Conservation (phyloP, 371 early-diverging fungal genomes). For the Mucor circinelloides region DNA sequence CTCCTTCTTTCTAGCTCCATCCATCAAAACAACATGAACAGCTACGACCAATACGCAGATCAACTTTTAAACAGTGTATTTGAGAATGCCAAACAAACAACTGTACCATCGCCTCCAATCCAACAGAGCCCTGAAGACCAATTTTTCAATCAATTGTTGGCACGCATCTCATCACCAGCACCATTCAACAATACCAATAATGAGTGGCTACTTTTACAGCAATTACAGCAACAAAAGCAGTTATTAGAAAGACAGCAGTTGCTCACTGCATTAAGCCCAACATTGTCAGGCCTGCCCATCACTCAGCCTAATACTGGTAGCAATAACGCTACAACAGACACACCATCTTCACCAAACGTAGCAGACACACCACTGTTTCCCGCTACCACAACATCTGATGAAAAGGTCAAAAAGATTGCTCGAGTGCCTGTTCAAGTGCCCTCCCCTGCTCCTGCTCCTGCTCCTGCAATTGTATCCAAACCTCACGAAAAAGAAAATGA, state of each 20-base stretch:
- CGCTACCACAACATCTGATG: neutral
- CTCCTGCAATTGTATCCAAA: neutral
- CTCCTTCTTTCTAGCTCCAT: neutral
- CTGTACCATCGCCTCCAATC: neutral
- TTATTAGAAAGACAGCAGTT: constrained; percentile 5
- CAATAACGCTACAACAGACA: neutral
- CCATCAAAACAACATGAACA: neutral
- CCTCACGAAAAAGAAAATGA: neutral
- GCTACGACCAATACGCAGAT: constrained; percentile 20
- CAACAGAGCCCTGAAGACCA: constrained; percentile 1
- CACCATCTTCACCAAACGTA: neutral
- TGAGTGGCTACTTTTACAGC: constrained; percentile 6
- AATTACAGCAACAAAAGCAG: constrained; percentile 11
- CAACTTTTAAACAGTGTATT: constrained; percentile 17
- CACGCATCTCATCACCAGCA: neutral
- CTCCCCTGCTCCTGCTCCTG: neutral
- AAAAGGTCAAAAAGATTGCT: constrained; percentile 1
- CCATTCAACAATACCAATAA: neutral
- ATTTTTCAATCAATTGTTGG: constrained; percentile 3
- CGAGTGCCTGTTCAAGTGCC: neutral
- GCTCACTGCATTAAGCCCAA: neutral
- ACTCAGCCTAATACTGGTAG: neutral
- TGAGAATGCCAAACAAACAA: constrained; percentile 15
- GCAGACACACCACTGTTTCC: neutral
- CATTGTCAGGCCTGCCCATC: neutral